Percentiles rank a stretch among this genome's conserved stretches.
phyloP scores from a whole-genome alignment of 345 rosid species.

The Sisymbrium irio region DNA sequence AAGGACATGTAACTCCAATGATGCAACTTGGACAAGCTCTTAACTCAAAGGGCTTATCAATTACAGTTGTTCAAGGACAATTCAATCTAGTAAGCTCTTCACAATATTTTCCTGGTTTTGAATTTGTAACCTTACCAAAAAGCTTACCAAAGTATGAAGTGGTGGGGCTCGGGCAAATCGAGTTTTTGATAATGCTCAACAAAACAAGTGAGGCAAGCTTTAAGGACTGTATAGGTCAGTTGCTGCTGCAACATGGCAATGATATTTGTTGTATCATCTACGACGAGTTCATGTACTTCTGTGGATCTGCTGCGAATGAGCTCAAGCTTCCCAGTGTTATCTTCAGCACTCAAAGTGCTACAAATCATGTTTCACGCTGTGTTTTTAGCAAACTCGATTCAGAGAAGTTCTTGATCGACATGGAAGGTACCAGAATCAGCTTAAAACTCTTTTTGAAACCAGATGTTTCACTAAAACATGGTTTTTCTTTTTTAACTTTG shows the following conservation, averaged over 20 bases:
- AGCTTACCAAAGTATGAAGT: not conserved
- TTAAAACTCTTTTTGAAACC: not conserved
- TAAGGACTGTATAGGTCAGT: conserved; percentile 8
- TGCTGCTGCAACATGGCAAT: not conserved
- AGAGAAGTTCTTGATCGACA: conserved; percentile 9
- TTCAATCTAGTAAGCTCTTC: conserved; percentile 6
- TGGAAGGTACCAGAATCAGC: conserved; percentile 17
- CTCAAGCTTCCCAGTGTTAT: conserved; percentile 21
- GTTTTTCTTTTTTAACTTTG: not conserved
- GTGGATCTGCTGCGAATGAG: conserved; percentile 10
- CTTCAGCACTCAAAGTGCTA: conserved; percentile 21
- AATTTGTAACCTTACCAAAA: conserved; percentile 3
- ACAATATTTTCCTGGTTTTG: not conserved
- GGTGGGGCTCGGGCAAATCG: not conserved
- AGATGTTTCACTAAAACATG: not conserved
- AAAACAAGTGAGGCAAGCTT: conserved; percentile 4
- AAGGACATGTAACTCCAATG: conserved; percentile 15
- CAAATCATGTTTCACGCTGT: conserved; percentile 3
- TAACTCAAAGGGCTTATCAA: not conserved
- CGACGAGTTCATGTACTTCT: conserved; percentile 26
- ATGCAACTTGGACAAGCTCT: conserved; percentile 8
- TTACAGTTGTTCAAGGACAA: conserved; percentile 6
- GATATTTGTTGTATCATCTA: conserved; percentile 5
- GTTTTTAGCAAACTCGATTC: not conserved
- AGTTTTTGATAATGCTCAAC: not conserved